phyloP scores from a whole-genome alignment of 164 flowering plant genomes.

The Macadamia integrifolia region DNA sequence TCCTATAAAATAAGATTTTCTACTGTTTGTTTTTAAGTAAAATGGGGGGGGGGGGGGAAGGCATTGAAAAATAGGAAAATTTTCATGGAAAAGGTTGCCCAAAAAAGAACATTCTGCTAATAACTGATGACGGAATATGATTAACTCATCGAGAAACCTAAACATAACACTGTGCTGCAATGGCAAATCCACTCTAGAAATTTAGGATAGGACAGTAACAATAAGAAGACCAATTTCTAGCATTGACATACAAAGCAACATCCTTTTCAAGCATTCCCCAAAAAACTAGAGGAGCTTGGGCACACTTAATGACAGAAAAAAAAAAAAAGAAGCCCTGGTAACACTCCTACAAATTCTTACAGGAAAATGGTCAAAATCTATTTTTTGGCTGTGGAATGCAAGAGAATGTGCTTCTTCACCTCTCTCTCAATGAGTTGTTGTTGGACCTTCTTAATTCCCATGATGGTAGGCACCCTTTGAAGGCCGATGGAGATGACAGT shows the following conservation, averaged over 20 bases:
- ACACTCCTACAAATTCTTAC: neutral
- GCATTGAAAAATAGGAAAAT: no score
- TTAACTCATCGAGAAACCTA: no score
- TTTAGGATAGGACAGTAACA: neutral
- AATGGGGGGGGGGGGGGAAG: no score
- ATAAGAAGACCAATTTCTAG: neutral
- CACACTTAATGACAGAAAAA: neutral
- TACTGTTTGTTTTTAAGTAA: no score
- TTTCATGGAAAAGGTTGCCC: no score
- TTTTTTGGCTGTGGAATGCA: neutral
- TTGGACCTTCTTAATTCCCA: constrained; percentile 41
- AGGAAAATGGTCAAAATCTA: constrained; percentile 2
- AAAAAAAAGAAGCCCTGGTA: neutral
- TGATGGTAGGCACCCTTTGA: constrained; percentile 40
- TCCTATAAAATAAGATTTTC: no score
- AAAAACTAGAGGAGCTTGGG: neutral
- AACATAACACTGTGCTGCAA: neutral
- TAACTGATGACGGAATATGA: no score
- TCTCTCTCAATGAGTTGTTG: constrained; percentile 27
- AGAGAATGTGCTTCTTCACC: constrained; percentile 14
- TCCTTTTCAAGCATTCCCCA: neutral
- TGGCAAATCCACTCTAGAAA: neutral
- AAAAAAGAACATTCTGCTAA: no score
- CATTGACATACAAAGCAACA: constrained; percentile 10
- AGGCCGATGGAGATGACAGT: constrained; percentile 36